Base-by-base conservation (phyloP, 2,329 filamentous ascomycete species). In the Penicillium sp. region DNA sequence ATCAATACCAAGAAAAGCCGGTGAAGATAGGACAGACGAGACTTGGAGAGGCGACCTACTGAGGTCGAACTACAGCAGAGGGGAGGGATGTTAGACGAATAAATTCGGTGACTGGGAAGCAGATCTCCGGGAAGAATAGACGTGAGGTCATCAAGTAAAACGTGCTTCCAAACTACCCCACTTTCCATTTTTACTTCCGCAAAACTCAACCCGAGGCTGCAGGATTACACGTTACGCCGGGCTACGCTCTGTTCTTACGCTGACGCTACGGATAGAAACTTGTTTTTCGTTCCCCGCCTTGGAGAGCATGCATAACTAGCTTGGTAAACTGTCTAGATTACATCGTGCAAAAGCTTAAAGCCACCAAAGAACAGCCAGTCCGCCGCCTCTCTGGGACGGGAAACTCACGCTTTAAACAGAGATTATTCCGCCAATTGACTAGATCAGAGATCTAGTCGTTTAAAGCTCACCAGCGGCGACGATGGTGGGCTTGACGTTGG, bases 401-500 rank as follows among this genome's bases (percentile, higher is more conserved):
- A 39, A 43, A 48, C 41, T 14, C 42, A 53, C 45, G 57, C 54
- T 55, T 41, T 43, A 40, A 52, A 55, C 27, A 48, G 48, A 54
- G 44, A 51, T 40, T 50, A 30, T 38, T 33, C 50, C 48, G 43
- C 52, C 47, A 44, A 40, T 20, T 22, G 41, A 44, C 42, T 44
- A 50, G 20, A 50, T 52, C 39, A 43, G 5, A 28, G n/a, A 56
- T 42, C 38, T n/a, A 53, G 49, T 31, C 48, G 53, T 68, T 72
- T 80, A 79, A 48, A 64, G 47, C 63, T 73, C 71, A 66, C 81
- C 82, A 60, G 72, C 70, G 58, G 70, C 69, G 54, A 77, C 71
- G 65, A 85, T 85, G 66, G 75, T 80, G 51, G 81, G 81, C 66
- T 78, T 77, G 71, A 76, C 71, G 69, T 72, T 68, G 69, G 79